phyloP scores from a whole-genome alignment of 192 early-diverging fungal genomes.

The Rhizophagus sp. region DNA sequence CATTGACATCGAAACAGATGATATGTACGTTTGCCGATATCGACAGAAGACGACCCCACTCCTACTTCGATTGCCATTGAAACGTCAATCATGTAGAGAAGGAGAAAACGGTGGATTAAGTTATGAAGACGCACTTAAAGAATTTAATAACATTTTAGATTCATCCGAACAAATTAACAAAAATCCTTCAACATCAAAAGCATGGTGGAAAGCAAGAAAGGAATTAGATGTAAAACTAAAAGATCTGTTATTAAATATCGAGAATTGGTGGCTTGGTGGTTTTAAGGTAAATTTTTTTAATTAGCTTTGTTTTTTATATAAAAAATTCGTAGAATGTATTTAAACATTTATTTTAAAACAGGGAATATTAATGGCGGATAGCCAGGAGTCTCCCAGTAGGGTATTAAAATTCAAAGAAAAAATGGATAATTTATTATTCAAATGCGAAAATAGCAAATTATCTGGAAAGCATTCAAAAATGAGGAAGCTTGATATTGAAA shows the following conservation, averaged over 20 bases:
- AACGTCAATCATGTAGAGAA: slow-evolving; percentile 43
- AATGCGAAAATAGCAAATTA: slow-evolving; percentile 7
- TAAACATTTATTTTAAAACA: slow-evolving; percentile 1
- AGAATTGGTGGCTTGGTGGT: slow-evolving; percentile 84
- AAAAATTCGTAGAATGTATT: background rate
- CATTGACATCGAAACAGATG: slow-evolving; percentile 64
- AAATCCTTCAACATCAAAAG: slow-evolving; percentile 42
- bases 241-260: slow-evolving; percentile 62
- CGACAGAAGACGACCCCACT: slow-evolving; percentile 50
- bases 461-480: slow-evolving; percentile 25
- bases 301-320: background rate
- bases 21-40: slow-evolving; percentile 73
- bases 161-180: slow-evolving; percentile 71
- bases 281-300: slow-evolving; percentile 60
- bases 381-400: slow-evolving; percentile 13
- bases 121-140: slow-evolving; percentile 53
- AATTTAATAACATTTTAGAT: slow-evolving; percentile 68
- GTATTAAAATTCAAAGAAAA: slow-evolving; percentile 6
- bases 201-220: slow-evolving; percentile 85
- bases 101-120: slow-evolving; percentile 46
- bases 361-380: slow-evolving; percentile 45
- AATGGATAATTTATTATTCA: background rate
- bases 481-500: slow-evolving; percentile 56
- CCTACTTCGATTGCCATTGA: slow-evolving; percentile 74
- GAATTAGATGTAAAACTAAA: slow-evolving; percentile 70